These are phyloP conservation scores for Alternaria longipes DNA, from an alignment of 2,329 filamentous ascomycete genomes.

Conservation along the genomic window DNA sequence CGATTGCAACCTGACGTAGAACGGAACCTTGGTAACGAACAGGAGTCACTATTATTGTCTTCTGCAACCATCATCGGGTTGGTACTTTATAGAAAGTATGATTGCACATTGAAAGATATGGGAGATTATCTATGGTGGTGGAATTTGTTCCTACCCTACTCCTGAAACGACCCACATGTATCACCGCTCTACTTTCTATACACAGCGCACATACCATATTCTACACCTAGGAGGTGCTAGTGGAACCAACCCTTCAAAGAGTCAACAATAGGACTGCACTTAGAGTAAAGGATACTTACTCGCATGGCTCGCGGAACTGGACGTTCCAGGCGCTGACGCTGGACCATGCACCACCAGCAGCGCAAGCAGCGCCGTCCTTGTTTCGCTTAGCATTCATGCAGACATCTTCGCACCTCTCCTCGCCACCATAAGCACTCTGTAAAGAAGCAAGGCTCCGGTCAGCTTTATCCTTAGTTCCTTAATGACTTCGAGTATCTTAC, in stretches of 20 bases:
- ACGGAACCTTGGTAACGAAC: no score
- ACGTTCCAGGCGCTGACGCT: background rate
- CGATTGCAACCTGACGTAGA: background rate
- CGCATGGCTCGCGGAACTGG: constrained; percentile 1
- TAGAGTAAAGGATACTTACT: background rate
- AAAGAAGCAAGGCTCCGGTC: background rate
- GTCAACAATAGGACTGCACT: background rate
- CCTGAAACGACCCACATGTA: background rate
- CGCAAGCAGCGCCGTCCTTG: background rate
- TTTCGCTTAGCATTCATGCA: background rate
- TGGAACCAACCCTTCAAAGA: background rate
- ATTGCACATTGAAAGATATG: background rate
- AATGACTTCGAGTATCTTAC: background rate
- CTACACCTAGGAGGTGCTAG: background rate
- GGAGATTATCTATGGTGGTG: background rate
- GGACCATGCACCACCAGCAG: background rate
- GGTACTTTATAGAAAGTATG: background rate
- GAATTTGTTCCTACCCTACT: background rate
- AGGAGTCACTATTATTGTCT: no score
- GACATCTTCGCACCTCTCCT: background rate
- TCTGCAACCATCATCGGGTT: background rate
- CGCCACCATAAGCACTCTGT: background rate
- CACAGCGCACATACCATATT: background rate
- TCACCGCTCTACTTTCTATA: background rate
- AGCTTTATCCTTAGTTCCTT: background rate